phyloP scores from a whole-genome alignment of 2,329 filamentous ascomycete genomes.

The Claviceps lovelessii region DNA sequence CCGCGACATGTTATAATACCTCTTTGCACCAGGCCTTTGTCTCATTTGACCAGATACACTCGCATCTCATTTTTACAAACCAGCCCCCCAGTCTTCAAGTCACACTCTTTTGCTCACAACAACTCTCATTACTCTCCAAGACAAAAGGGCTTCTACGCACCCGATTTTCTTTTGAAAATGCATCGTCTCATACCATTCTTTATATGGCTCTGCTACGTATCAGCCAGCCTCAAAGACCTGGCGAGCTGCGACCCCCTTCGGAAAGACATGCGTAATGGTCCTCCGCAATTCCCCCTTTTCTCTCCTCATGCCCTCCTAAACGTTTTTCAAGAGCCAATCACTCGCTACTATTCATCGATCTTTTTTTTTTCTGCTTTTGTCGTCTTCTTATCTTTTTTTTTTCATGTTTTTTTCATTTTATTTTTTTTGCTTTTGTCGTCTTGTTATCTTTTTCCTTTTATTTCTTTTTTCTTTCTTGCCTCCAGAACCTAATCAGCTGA shows the following conservation, averaged over 20 bases:
- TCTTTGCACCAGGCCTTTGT: neutral
- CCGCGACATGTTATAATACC: neutral
- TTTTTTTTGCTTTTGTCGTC: too few relatives aligned
- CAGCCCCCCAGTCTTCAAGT: neutral
- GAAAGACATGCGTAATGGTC: slow-evolving; percentile 13
- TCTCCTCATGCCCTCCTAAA: neutral
- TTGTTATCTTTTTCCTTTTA: too few relatives aligned
- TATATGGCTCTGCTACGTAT: slow-evolving; percentile 2
- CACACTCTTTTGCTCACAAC: neutral
- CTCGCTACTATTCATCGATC: neutral
- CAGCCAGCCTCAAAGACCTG: slow-evolving; percentile 11
- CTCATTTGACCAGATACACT: neutral
- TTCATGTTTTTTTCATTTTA: too few relatives aligned
- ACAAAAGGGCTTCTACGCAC: neutral
- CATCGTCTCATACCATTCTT: neutral
- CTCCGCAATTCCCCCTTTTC: neutral
- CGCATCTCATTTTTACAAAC: neutral
- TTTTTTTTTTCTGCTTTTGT: neutral
- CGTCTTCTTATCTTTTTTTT: too few relatives aligned
- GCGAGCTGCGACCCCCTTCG: slow-evolving; percentile 13
- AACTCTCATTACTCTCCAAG: neutral
- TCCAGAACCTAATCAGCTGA: neutral
- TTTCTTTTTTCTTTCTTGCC: too few relatives aligned
- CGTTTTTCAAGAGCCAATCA: neutral
- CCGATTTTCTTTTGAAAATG: neutral